Evolutionary conservation across 2,329 filamentous ascomycete species (phyloP), one percentile per base, ranked within the genome.

Genomic region (Magnaporthales sp.): DNA sequence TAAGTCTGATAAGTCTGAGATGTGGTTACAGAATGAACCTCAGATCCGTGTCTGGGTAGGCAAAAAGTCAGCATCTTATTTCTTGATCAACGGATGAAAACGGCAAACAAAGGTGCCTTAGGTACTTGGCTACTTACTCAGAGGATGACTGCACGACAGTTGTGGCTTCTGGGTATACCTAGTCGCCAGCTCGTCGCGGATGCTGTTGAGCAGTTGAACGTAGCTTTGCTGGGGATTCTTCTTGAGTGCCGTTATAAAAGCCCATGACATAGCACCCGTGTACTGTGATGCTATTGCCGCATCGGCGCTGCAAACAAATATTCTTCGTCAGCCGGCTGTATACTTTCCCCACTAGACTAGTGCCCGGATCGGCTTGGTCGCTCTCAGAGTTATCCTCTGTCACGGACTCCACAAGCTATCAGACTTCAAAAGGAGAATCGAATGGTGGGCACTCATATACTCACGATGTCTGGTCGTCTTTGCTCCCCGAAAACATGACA

Each of bases 161-260:
- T 99, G 95, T 67, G 95, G 95, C 82, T 96, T 97, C 81, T 99
- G 95, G 11, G 85, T 85, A 77, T 99, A 99, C 75, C 94, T 94
- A 64, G 86, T 88, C 69, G 91, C 81, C 69, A 99, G 83, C 78
- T 98, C 93, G 72, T 97, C 93, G 69, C 95, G 91, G 74, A 99
- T 97, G 78, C 90, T 97, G 83, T 97, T 98, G 73, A 99, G 85
- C 69, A 99, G 82, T 80, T 97, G 91, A 65, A 99, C 93, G 75
- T 99, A 99, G 81, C 93, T 97, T 82, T 99, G 95, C 75, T 97
- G 93, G 0, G 94, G 93, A 77, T 98, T 96, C 85, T 97, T 97
- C 81, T 92, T 94, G 71, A 99, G 85, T 60, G 93, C 90, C 5
- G 84, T 90, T 76, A 99, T 93, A 77, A 99, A 99, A 10, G 95